These are phyloP conservation scores for Annona cherimola DNA, from an alignment of 164 flowering plant genomes.

Conservation along the genomic window DNA sequence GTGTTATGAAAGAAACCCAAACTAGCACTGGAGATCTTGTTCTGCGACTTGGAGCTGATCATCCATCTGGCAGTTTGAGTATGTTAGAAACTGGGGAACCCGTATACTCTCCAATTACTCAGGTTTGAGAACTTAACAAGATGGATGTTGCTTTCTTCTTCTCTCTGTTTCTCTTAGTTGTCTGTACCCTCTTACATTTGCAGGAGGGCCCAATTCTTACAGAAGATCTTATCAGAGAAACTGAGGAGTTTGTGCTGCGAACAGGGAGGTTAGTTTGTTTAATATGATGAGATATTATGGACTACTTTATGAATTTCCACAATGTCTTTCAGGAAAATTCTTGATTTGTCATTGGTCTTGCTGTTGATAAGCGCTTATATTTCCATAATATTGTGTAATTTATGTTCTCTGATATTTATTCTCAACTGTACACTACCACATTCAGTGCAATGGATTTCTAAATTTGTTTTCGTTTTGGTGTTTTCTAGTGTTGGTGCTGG, in stretches of 20 bases:
- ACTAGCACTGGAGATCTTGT: constrained; percentile 56
- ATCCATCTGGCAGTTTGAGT: constrained; percentile 42
- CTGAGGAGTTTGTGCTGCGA: constrained; percentile 93
- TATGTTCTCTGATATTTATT: neutral
- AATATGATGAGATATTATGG: constrained; percentile 8
- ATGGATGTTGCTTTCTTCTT: neutral
- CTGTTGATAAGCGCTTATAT: neutral
- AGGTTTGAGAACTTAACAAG: constrained; percentile 46
- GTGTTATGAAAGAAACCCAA: constrained; percentile 37
- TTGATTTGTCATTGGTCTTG: neutral
- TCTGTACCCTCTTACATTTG: constrained; percentile 8
- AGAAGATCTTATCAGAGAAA: constrained; percentile 87
- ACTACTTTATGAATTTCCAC: neutral
- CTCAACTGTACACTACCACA: neutral
- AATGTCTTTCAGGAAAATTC: neutral
- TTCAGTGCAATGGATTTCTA: neutral
- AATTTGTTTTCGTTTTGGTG: constrained; percentile 8
- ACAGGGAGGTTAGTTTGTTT: constrained; percentile 78
- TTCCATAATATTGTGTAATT: too few species aligned
- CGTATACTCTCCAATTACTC: constrained; percentile 70
- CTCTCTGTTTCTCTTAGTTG: constrained; percentile 1
- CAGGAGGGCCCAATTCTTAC: constrained; percentile 94
- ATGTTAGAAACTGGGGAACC: constrained; percentile 95
- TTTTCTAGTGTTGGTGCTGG: constrained; percentile 90
- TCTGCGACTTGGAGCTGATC: constrained; percentile 74